A percentile compares a stretch with the other conserved stretches of the same genome.
Conservation (phyloP, 805 yeast species). For the Wickerhamiella kurtzmanii region DNA sequence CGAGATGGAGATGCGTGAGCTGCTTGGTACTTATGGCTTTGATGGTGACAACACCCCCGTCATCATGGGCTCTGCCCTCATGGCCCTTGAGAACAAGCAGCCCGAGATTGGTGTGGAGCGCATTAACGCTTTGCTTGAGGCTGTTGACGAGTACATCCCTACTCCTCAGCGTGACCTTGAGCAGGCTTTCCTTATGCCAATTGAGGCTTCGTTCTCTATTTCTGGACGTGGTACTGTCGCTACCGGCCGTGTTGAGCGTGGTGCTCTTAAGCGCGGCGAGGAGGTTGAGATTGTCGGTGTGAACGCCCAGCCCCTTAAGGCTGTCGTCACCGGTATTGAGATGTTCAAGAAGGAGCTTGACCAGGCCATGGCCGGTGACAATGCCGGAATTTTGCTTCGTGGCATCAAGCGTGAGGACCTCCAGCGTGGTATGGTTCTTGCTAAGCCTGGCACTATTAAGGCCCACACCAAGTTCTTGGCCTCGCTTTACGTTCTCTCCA, state of each 20-base stretch:
- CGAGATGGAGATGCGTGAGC: constrained; percentile 99
- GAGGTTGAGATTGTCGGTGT: constrained; percentile 94
- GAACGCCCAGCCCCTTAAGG: constrained; percentile 74
- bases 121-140: constrained; percentile 68
- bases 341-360: constrained; percentile 99
- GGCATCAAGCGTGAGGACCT: constrained; percentile 97
- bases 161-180: constrained; percentile 94
- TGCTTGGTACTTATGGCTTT: constrained; percentile 78
- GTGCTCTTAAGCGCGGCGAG: constrained; percentile 93
- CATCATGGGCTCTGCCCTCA: constrained; percentile 94
- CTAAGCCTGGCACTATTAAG: constrained; percentile 83
- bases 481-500: constrained; percentile 79
- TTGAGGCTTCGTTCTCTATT: constrained; percentile 94
- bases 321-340: constrained; percentile 96
- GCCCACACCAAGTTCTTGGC: constrained; percentile 91
- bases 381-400: constrained; percentile 93
- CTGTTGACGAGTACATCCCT: constrained; percentile 90
- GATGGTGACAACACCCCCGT: constrained; percentile 98
- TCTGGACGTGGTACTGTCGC: constrained; percentile 99
- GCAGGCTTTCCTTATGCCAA: constrained; percentile 91
- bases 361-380: constrained; percentile 97
- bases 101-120: constrained; percentile 90
- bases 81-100: constrained; percentile 78
- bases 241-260: constrained; percentile 98
- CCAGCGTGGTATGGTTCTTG: constrained; percentile 92